These are phyloP conservation scores for Sporothrix euskadiensis DNA, from an alignment of 2,329 filamentous ascomycete genomes.

Conservation along the genomic window DNA sequence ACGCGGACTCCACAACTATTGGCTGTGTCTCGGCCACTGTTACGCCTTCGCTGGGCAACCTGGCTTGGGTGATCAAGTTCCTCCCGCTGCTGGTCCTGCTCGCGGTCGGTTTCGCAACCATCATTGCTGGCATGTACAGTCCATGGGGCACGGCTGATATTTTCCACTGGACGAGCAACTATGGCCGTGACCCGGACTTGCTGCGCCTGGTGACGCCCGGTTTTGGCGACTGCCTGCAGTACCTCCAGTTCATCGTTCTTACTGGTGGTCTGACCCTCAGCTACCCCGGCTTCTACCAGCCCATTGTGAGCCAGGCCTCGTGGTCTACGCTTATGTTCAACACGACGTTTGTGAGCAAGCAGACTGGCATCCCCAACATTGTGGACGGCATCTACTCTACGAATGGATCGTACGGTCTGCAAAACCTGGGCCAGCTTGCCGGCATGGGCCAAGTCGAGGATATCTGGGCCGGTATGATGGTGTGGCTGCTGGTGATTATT, in stretches of 20 bases:
- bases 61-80: slow-evolving; percentile 71
- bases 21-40: slow-evolving; percentile 80
- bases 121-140: slow-evolving; percentile 82
- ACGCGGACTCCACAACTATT: slow-evolving; percentile 61
- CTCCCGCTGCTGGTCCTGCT: slow-evolving; percentile 77
- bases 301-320: slow-evolving; percentile 78
- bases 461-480: slow-evolving; percentile 90
- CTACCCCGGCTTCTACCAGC: slow-evolving; percentile 94
- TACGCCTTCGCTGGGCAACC: slow-evolving; percentile 75
- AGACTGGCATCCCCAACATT: slow-evolving; percentile 64
- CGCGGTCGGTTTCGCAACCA: slow-evolving; percentile 77
- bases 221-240: slow-evolving; percentile 94
- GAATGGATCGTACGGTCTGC: slow-evolving; percentile 76
- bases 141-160: slow-evolving; percentile 91
- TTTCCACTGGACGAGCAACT: slow-evolving; percentile 97
- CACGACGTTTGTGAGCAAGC: slow-evolving; percentile 75
- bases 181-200: slow-evolving; percentile 88
- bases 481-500: slow-evolving; percentile 83
- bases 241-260: slow-evolving; percentile 88
- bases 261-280: slow-evolving; percentile 83
- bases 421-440: slow-evolving; percentile 75
- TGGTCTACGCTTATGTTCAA: slow-evolving; percentile 96
- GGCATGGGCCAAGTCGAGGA: slow-evolving; percentile 76
- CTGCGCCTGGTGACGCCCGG: slow-evolving; percentile 90
- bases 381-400: slow-evolving; percentile 85